Base-by-base conservation (phyloP, 139 green algal species). In the Gonium pectorale region DNA sequence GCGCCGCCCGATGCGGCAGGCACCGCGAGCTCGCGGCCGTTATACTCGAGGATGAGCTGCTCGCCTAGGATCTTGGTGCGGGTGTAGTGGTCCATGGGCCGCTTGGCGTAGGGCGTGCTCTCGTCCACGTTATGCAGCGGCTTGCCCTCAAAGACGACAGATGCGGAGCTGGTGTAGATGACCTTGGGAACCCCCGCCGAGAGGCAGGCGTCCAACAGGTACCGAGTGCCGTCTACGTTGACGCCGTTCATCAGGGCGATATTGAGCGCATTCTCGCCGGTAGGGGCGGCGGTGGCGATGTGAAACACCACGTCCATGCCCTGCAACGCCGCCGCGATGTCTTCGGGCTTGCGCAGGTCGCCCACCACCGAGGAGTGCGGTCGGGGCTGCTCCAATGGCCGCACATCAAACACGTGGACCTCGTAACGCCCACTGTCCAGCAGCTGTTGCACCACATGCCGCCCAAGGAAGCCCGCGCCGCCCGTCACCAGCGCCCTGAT, bases 1-100 rank as follows among this genome's bases (percentile, higher is more conserved):
- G 17, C 59, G 44, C 31, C 63, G 37, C 6, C 56, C n/a, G 11
- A 17, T 11, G 41, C 29, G 3, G 21, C 75, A 3, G 41, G 75
- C 40, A 0, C 2, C 9, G 77, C 60, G 43, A 83, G 41, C 60
- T 49, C 6, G 37, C 79, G 69, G 19, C 93, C 93, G 82, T 95
- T 96, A 27, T 94, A 94, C 8, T 79, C 88, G 69, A 98, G 91
- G 21, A 97, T 90, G 22, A 97, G 44, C 83, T 93, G 90, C 91
- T 98, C 96, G 17, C 86, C 94, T 5, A 81, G 43, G n/a, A 95
- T 89, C 77, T 98, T 98, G 56, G 94, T 98, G 44, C 89, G 49
- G 5, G 96, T 97, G 91, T 98, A 98, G 87, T 95, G 96, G 81
- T 98, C 96, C 77, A 97, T 91, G 66, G 93, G 93, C 13, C 79